Conservation (phyloP, 2,329 filamentous ascomycete genomes). For the Graphiopsis chlorocephala region DNA sequence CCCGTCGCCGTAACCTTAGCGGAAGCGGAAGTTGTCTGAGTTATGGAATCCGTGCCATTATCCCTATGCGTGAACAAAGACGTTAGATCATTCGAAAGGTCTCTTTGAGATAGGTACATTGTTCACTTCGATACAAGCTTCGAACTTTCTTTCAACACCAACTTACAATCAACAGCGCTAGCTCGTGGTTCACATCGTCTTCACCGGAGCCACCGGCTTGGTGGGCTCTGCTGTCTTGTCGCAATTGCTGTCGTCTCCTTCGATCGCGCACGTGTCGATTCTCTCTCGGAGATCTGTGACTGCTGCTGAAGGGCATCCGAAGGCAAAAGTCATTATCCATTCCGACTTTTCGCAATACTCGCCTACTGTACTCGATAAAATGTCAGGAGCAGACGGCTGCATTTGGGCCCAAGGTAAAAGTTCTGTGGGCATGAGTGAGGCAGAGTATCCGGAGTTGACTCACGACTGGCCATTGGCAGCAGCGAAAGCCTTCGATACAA, state of each 20-base stretch:
- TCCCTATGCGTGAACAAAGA: too few relatives aligned
- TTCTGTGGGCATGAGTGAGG: constrained; percentile 34
- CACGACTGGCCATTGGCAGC: constrained; percentile 63
- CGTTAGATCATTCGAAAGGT: too few relatives aligned
- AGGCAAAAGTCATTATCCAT: constrained; percentile 65
- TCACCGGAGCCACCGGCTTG: constrained; percentile 47
- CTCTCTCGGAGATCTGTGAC: constrained; percentile 63
- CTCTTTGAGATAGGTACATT: too few relatives aligned
- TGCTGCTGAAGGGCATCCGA: constrained; percentile 59
- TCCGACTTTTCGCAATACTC: constrained; percentile 64
- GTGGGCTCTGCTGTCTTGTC: constrained; percentile 41
- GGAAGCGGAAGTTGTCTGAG: too few relatives aligned
- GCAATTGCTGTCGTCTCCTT: constrained; percentile 37
- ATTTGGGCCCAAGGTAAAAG: constrained; percentile 70
- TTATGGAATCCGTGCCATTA: too few relatives aligned
- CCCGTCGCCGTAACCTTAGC: too few relatives aligned
- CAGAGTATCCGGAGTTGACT: constrained; percentile 64
- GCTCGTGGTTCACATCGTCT: constrained; percentile 41
- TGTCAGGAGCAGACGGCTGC: constrained; percentile 64
- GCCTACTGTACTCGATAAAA: constrained; percentile 54
- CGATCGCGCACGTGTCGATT: constrained; percentile 65
- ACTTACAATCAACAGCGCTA: too few relatives aligned
- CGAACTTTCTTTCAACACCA: too few relatives aligned
- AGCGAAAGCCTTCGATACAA: constrained; percentile 52
- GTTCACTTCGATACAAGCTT: too few relatives aligned